These are phyloP conservation scores for Cercospora nicotianae DNA, from an alignment of 2,329 filamentous ascomycete genomes.

Conservation along the genomic window DNA sequence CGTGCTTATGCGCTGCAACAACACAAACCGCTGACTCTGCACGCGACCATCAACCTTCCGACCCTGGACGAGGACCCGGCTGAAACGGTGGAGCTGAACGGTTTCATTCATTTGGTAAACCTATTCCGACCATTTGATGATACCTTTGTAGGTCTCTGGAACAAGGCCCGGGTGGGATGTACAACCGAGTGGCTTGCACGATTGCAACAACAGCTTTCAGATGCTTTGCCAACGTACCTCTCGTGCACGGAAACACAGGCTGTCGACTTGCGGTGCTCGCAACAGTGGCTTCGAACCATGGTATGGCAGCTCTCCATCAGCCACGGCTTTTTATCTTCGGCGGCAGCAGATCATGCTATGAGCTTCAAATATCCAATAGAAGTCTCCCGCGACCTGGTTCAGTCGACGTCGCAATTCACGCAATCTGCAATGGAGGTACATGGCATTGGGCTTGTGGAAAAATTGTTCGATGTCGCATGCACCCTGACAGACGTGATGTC, in stretches of 20 bases:
- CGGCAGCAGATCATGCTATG: constrained; percentile 59
- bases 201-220: constrained; percentile 53
- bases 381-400: constrained; percentile 60
- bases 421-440: constrained; percentile 72
- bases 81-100: constrained; percentile 57
- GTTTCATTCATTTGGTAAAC: constrained; percentile 61
- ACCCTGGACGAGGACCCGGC: constrained; percentile 52
- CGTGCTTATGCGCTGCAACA: constrained; percentile 64
- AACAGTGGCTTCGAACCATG: constrained; percentile 69
- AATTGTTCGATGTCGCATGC: constrained; percentile 74
- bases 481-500: constrained; percentile 72
- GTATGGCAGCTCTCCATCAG: constrained; percentile 72
- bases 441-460: constrained; percentile 75
- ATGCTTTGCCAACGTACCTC: constrained; percentile 57
- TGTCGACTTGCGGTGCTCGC: constrained; percentile 67
- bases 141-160: constrained; percentile 64
- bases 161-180: constrained; percentile 54
- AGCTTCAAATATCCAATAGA: constrained; percentile 62
- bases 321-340: constrained; percentile 63
- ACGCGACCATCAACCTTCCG: constrained; percentile 59
- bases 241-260: constrained; percentile 65
- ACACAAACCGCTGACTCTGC: constrained; percentile 62
- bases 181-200: constrained; percentile 49
- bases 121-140: constrained; percentile 65
- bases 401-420: constrained; percentile 69